Conservation (phyloP, 352 stramenopile genomes). For the Phytophthora kernoviae region DNA sequence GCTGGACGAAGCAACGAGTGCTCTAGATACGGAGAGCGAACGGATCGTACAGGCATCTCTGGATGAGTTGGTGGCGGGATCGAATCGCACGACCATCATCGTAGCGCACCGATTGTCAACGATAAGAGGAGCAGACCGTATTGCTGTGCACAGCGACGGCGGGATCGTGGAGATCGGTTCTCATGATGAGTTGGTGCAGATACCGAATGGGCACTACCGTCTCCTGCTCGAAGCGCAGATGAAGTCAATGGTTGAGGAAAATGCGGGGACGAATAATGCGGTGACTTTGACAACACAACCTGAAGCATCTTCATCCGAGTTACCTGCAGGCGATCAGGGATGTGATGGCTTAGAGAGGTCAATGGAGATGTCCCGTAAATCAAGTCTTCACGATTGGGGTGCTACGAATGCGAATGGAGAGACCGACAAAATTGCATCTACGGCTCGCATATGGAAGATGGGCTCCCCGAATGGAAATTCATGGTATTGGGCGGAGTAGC, state of each 20-base stretch:
- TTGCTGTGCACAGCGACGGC: slow-evolving; percentile 94
- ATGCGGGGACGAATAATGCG: neutral
- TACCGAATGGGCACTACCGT: slow-evolving; percentile 51
- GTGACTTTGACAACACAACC: neutral
- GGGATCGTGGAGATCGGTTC: slow-evolving; percentile 92
- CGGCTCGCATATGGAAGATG: slow-evolving; percentile 53
- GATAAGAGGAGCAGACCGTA: slow-evolving; percentile 93
- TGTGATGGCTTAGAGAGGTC: neutral
- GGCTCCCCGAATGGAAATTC: slow-evolving; percentile 51
- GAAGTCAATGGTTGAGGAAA: neutral
- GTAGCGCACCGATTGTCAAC: slow-evolving; percentile 95
- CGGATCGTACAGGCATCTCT: slow-evolving; percentile 83
- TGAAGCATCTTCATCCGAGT: neutral
- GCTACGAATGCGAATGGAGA: neutral
- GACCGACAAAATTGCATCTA: slow-evolving; percentile 10
- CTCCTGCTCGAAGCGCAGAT: slow-evolving; percentile 47
- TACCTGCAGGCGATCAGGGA: neutral
- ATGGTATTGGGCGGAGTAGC: slow-evolving; percentile 44
- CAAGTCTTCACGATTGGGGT: slow-evolving; percentile 3
- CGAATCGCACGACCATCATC: slow-evolving; percentile 90
- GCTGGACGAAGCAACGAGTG: slow-evolving; percentile 91
- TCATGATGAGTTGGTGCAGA: slow-evolving; percentile 90
- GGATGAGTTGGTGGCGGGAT: slow-evolving; percentile 47
- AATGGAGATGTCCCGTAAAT: slow-evolving; percentile 5
- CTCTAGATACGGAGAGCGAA: slow-evolving; percentile 84